A percentile compares a stretch with the other conserved stretches of the same genome.
phyloP scores from a whole-genome alignment of 805 yeast species.

The Gaillardinia entomophila region DNA sequence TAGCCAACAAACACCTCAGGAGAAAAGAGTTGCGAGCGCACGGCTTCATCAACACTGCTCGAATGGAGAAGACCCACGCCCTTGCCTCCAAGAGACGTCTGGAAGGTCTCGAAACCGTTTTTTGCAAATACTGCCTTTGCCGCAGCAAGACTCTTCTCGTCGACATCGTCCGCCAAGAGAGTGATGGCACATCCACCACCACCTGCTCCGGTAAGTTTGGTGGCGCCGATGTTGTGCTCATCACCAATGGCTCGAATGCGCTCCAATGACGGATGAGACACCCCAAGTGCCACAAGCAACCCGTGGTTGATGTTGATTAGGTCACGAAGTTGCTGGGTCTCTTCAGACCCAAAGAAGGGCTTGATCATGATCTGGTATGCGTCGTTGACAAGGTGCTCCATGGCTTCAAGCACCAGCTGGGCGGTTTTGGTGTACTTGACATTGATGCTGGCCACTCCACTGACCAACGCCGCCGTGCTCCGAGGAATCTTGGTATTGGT shows the following conservation, averaged over 20 bases:
- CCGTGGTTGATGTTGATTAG: constrained; percentile 85
- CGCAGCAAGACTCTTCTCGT: constrained; percentile 26
- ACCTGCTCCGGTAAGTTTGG: constrained; percentile 97
- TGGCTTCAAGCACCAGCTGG: constrained; percentile 61
- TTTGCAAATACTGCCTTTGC: constrained; percentile 30
- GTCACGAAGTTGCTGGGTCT: constrained; percentile 40
- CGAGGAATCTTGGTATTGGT: constrained; percentile 87
- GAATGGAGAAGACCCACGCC: too few relatives aligned
- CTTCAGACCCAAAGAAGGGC: constrained; percentile 42
- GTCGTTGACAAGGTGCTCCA: constrained; percentile 66
- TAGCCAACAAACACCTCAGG: constrained; percentile 32
- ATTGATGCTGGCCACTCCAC: constrained; percentile 58
- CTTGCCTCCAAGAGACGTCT: constrained; percentile 80
- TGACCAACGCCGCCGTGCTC: constrained; percentile 78
- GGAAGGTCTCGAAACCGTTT: constrained; percentile 66
- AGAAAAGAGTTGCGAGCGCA: constrained; percentile 13
- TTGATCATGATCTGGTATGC: constrained; percentile 62
- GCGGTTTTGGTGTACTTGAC: constrained; percentile 50
- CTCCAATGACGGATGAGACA: constrained; percentile 89
- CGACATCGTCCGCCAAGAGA: constrained; percentile 46
- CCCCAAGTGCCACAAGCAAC: constrained; percentile 76
- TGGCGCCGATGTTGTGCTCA: constrained; percentile 63
- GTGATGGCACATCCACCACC: constrained; percentile 99
- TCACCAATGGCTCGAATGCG: constrained; percentile 63
- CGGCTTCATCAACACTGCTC: constrained; percentile 5